These are phyloP conservation scores for Hypomyces perniciosus DNA, from an alignment of 2,329 filamentous ascomycete species.

Conservation along the genomic window DNA sequence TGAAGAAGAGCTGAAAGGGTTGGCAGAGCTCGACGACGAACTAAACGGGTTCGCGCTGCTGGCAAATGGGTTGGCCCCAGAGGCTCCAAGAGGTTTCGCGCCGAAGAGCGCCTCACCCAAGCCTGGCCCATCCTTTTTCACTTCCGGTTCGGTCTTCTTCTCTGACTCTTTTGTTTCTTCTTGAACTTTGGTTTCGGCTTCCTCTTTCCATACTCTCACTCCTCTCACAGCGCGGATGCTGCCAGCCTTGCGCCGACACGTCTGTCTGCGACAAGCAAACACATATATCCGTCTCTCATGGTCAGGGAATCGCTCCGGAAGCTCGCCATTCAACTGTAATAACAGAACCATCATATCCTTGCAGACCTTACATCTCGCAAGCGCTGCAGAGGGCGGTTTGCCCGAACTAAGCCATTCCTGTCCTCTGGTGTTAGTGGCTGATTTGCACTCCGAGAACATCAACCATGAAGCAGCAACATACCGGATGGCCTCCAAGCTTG, in stretches of 20 bases:
- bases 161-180: slow-evolving; percentile 28
- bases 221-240: slow-evolving; percentile 72
- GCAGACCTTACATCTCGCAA: slow-evolving; percentile 85
- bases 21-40: slow-evolving; percentile 21
- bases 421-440: not conserved
- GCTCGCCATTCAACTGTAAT: slow-evolving; percentile 84
- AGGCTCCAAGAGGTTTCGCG: slow-evolving; percentile 41
- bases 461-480: slow-evolving; percentile 40
- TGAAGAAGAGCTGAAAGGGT: slow-evolving; percentile 25
- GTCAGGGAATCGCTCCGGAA: slow-evolving; percentile 77
- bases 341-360: slow-evolving; percentile 76
- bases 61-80: slow-evolving; percentile 55
- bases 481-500: slow-evolving; percentile 79
- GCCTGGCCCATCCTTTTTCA: slow-evolving; percentile 32
- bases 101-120: slow-evolving; percentile 68
- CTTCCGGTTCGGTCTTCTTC: slow-evolving; percentile 27
- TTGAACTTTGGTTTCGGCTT: slow-evolving; percentile 26
- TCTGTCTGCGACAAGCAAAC: slow-evolving; percentile 70
- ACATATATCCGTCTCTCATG: slow-evolving; percentile 87
- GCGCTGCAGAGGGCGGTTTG: slow-evolving; percentile 63
- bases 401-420: slow-evolving; percentile 79
- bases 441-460: not conserved
- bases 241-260: slow-evolving; percentile 76
- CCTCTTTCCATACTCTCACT: slow-evolving; percentile 48
- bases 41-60: slow-evolving; percentile 45